Base-by-base conservation (phyloP, 73 alveolate species). In the Paramecium pentaurelia region DNA sequence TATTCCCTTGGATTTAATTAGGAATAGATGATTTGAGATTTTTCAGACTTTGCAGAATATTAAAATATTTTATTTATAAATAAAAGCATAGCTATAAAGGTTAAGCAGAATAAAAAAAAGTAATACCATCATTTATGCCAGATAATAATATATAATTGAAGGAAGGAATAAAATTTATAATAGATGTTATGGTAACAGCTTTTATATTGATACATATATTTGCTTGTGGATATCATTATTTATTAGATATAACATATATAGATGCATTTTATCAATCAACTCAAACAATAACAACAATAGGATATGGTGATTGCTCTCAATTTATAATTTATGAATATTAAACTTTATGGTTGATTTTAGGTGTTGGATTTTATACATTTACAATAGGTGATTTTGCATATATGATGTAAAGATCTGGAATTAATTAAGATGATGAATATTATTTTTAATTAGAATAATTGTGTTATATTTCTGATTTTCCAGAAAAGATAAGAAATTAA, bases 301-400 rank as follows among this genome's bases (percentile, higher is more conserved):
- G 91, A 9, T 80, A 80, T 80, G 91, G 91, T 9, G 91, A 80
- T 47, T 0, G 12, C 20, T 64, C 47, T 64, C 2, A 64, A 64
- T 18, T 27, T 5, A 27, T 49, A 9, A 16, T 36, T 18, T 32
- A 20, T 6, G 87, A 73, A 73, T 80, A 40, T 32, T 12, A 25
- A 80, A 80, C 28, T 2, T 42, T 80, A 14, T 80, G 91, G 91
- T 8, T 80, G 51, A 80, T 80, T 22, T 16, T 80, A 27, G 91
- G 91, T 4, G 71, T 80, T 22, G 91, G 91, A 10, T 80, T 45
- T 42, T 80, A 80, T 20, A 45, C 91, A 8, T 28, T 80, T 80
- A 80, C 91, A 27, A 80, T 80, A 40, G 91, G 91, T 0, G 58
- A 80, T 49, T 80, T 80, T 47, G 73, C 77, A 22, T 27, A 49